Evolutionary conservation across 805 yeast species (phyloP).

Genomic region (Candida gorgasii): DNA sequence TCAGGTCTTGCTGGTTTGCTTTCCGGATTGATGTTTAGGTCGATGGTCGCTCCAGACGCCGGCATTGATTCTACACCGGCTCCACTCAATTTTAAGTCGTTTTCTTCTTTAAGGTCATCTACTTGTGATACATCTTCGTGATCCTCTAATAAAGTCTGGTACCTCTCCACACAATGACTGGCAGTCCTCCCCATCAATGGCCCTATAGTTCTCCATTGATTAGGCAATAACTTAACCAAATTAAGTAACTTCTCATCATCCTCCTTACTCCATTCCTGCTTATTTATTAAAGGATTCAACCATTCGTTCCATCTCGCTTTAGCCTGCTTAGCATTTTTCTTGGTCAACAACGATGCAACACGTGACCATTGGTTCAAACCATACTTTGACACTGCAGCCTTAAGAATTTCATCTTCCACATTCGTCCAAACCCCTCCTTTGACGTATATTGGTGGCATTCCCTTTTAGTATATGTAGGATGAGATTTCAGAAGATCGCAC

Average conservation of each 20-base stretch:
- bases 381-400: constrained; percentile 89
- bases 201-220: constrained; percentile 94
- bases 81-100: constrained; percentile 43
- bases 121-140: no score
- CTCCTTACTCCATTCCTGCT: constrained; percentile 65
- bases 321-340: constrained; percentile 89
- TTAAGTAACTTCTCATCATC: constrained; percentile 75
- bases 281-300: constrained; percentile 71
- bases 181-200: constrained; percentile 81
- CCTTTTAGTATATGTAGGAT: neutral
- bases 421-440: constrained; percentile 93
- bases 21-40: constrained; percentile 71
- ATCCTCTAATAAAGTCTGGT: constrained; percentile 63
- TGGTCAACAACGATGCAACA: constrained; percentile 79
- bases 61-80: constrained; percentile 54
- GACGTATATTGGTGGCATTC: constrained; percentile 63
- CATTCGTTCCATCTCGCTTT: constrained; percentile 92
- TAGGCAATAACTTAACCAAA: constrained; percentile 72
- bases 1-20: constrained; percentile 81
- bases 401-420: constrained; percentile 78
- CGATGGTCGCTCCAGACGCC: constrained; percentile 42
- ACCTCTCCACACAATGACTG: constrained; percentile 81
- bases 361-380: constrained; percentile 95
- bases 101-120: no score
- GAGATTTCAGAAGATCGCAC: constrained; percentile 8